Percentiles rank a stretch among this genome's conserved stretches.
These are phyloP conservation scores for Neonectria faginata DNA, from an alignment of 2,329 filamentous ascomycete species.

Conservation along the genomic window DNA sequence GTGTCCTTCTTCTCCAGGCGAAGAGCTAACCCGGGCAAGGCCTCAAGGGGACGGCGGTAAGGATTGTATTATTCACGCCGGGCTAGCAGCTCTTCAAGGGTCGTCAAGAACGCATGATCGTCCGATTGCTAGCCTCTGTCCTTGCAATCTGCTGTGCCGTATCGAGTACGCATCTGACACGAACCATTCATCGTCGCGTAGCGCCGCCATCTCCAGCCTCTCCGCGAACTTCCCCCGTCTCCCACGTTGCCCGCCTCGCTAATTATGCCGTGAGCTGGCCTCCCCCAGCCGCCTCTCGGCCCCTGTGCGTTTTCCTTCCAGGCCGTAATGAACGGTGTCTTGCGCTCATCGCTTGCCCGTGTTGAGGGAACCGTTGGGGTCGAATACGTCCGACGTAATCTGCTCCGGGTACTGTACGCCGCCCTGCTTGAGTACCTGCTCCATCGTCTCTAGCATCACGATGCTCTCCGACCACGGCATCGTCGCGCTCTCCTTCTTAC, in stretches of 20 bases:
- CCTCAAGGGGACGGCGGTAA: not conserved
- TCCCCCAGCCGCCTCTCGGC: not conserved
- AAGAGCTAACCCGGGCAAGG: constrained; percentile 16
- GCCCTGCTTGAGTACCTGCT: constrained; percentile 65
- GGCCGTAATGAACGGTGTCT: constrained; percentile 5
- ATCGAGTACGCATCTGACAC: constrained; percentile 35
- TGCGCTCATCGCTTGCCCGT: constrained; percentile 57
- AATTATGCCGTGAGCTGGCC: constrained; percentile 13
- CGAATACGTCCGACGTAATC: constrained; percentile 69
- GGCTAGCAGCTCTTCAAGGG: not conserved
- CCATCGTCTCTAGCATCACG: constrained; percentile 83
- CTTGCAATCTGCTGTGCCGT: constrained; percentile 27
- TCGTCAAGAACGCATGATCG: constrained; percentile 29
- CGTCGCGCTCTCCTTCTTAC: constrained; percentile 78
- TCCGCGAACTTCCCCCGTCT: constrained; percentile 24
- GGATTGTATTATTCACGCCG: constrained; percentile 3
- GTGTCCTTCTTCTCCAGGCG: constrained; percentile 27
- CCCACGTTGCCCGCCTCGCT: constrained; percentile 25
- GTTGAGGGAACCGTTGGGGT: constrained; percentile 71
- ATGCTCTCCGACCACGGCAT: constrained; percentile 82
- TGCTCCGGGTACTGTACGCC: constrained; percentile 65
- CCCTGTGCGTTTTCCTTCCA: constrained; percentile 1
- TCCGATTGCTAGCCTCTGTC: constrained; percentile 30
- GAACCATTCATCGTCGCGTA: constrained; percentile 42
- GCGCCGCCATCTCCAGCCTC: constrained; percentile 35